Conservation (phyloP, 805 yeast species). For the Suhomyces pyralidae region DNA sequence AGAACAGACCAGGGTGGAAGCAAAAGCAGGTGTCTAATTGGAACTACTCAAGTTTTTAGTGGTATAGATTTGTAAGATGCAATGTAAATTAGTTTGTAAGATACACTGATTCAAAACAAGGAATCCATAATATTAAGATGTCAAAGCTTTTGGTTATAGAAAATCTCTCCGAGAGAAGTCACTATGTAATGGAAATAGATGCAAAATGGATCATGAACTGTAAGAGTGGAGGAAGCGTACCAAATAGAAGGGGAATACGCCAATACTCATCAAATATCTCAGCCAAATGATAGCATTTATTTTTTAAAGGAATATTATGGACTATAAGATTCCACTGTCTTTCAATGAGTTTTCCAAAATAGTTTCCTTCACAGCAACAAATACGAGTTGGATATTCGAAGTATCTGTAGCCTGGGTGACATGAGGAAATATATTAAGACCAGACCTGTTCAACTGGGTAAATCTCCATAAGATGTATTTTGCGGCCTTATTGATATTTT, state of each 20-base stretch:
- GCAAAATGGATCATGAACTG: neutral
- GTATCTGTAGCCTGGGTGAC: slow-evolving; percentile 95
- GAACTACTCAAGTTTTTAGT: neutral
- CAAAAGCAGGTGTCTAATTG: slow-evolving; percentile 1
- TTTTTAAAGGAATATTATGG: too few relatives aligned
- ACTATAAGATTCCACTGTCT: slow-evolving; percentile 68
- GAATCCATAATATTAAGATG: neutral
- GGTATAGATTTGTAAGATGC: slow-evolving; percentile 2
- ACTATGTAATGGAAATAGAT: neutral
- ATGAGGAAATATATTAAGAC: slow-evolving; percentile 81
- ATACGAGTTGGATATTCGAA: slow-evolving; percentile 78
- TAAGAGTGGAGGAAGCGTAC: neutral
- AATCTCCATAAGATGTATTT: slow-evolving; percentile 90
- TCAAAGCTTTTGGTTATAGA: neutral
- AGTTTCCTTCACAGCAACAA: slow-evolving; percentile 80
- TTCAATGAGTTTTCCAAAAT: slow-evolving; percentile 71
- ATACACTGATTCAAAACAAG: neutral
- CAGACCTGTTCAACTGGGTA: slow-evolving; percentile 78
- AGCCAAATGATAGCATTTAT: too few relatives aligned
- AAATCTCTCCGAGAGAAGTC: neutral
- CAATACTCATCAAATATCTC: too few relatives aligned
- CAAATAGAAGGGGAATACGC: too few relatives aligned
- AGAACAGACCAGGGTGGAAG: neutral
- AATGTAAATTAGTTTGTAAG: slow-evolving; percentile 1
- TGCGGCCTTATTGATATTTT: slow-evolving; percentile 84